Base-by-base conservation (phyloP, 1,284 basidiomycete genomes). In the Irpex sp. region DNA sequence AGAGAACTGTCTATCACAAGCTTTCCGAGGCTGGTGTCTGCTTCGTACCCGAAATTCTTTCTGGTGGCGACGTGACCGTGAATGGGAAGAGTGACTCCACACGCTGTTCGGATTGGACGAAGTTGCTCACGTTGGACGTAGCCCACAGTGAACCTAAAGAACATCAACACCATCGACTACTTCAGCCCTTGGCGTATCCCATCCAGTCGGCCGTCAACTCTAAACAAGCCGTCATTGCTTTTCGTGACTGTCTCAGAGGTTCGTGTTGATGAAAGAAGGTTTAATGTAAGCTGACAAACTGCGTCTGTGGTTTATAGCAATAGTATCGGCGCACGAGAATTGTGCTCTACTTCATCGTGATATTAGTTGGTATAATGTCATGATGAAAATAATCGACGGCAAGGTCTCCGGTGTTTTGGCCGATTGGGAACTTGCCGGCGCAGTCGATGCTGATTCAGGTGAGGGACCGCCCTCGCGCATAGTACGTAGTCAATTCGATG, bases 151-250 rank as follows among this genome's bases (percentile, higher is more conserved):
- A 15, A 9, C 49, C 21, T 9, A 17, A 17, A 17, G 13, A 17
- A 5, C 26, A 15, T 13, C 36, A 56, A 5, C 60, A 61, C 40
- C 60, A 61, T 13, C n/a, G 60, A 19, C 13, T 61, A 31, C 48
- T 61, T 8, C 60, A 61, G 52, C 52, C 51, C 17, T 19, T 61
- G 21, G 60, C 52, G 21, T 61, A 61, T 34, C 60, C 60, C n/a
- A 37, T 61, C 13, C 7, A 37, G 19, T 13, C 26, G 5, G 60
- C 52, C 19, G 4, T 48, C n/a, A 31, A 47, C 13, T 52, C 40
- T 15, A n/a, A 47, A 17, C 52, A 61, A 51, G 55, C 44, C 38
- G 44, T 57, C 3, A 38, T 34, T 11, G 60, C 38, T 17, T 40
- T 61, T 11, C 37, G 44, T 40, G 60, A 61, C 21, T 37, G 19